Conservation (phyloP, 192 early-diverging fungal species). For the Coemansia sp. region DNA sequence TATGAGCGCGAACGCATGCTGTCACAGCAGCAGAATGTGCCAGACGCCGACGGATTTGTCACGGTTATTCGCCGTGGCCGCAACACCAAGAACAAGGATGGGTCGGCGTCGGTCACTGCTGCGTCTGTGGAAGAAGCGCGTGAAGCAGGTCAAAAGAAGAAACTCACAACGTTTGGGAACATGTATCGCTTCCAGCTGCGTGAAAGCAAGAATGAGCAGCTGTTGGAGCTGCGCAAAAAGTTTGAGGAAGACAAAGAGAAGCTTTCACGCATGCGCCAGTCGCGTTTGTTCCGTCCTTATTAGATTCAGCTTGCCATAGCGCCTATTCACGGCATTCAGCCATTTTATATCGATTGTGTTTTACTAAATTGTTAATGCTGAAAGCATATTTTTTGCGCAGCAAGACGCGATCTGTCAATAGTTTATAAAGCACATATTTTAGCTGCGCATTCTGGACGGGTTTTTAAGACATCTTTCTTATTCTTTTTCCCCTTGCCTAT, state of each 20-base stretch:
- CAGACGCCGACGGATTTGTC: slow-evolving; percentile 93
- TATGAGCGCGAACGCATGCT: slow-evolving; percentile 66
- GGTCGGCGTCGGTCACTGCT: slow-evolving; percentile 62
- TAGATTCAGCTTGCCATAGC: slow-evolving; percentile 34
- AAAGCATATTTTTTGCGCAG: slow-evolving; percentile 6
- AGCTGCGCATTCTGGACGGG: not conserved
- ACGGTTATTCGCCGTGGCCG: slow-evolving; percentile 72
- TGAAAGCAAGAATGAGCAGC: slow-evolving; percentile 86
- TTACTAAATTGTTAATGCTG: no score
- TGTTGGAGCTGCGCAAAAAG: slow-evolving; percentile 81
- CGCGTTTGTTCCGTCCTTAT: slow-evolving; percentile 85
- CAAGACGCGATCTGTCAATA: not conserved
- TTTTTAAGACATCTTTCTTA: no score
- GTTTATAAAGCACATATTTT: not conserved
- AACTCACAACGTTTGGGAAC: slow-evolving; percentile 74
- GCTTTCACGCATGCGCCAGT: slow-evolving; percentile 76
- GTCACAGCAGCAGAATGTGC: slow-evolving; percentile 68
- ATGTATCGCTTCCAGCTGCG: slow-evolving; percentile 97
- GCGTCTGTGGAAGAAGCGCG: slow-evolving; percentile 59
- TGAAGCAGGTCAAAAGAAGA: slow-evolving; percentile 64
- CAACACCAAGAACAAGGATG: slow-evolving; percentile 68
- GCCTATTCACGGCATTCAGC: no score
- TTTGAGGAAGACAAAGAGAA: slow-evolving; percentile 91
- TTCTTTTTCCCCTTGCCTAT: not conserved
- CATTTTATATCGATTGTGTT: no score